These are phyloP conservation scores for Bodo saltans DNA, from an alignment of 78 protist genomes.

Conservation along the genomic window DNA sequence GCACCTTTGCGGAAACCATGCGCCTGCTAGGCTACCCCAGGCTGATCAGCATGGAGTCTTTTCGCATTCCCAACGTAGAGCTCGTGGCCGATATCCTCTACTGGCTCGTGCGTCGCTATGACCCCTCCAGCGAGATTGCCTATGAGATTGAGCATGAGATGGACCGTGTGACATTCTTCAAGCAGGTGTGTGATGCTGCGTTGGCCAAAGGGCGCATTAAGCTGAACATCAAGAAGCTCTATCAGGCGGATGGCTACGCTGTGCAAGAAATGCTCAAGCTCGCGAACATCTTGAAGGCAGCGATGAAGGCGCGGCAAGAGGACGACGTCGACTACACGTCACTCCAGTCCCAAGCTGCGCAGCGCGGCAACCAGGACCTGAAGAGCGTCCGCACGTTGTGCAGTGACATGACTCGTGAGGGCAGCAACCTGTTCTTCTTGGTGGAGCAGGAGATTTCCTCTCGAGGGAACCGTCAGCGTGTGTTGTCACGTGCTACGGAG, in stretches of 20 bases:
- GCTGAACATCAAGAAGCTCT: slow-evolving; percentile 50
- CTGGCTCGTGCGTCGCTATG: slow-evolving; percentile 42
- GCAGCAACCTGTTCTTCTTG: neutral
- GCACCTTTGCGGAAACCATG: slow-evolving; percentile 47
- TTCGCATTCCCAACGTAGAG: slow-evolving; percentile 57
- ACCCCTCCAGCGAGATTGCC: slow-evolving; percentile 22
- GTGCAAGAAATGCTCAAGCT: slow-evolving; percentile 62
- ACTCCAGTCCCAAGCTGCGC: neutral
- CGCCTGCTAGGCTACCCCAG: slow-evolving; percentile 61
- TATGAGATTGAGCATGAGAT: slow-evolving; percentile 7
- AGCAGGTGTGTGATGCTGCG: neutral
- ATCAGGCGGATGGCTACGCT: slow-evolving; percentile 60
- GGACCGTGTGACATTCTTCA: slow-evolving; percentile 40
- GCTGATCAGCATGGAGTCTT: slow-evolving; percentile 48
- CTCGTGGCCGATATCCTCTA: slow-evolving; percentile 34
- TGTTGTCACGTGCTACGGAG: neutral
- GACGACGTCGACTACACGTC: neutral
- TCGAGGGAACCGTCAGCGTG: neutral
- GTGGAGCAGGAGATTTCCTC: neutral
- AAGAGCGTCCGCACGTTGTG: neutral
- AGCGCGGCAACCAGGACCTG: neutral
- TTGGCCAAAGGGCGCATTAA: slow-evolving; percentile 39
- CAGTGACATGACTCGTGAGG: neutral
- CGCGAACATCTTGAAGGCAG: slow-evolving; percentile 26
- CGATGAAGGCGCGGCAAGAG: neutral